Percentiles rank a stretch among this genome's conserved stretches.
phyloP scores from a whole-genome alignment of 2,329 filamentous ascomycete species.

The Neoarthrinium moseri region DNA sequence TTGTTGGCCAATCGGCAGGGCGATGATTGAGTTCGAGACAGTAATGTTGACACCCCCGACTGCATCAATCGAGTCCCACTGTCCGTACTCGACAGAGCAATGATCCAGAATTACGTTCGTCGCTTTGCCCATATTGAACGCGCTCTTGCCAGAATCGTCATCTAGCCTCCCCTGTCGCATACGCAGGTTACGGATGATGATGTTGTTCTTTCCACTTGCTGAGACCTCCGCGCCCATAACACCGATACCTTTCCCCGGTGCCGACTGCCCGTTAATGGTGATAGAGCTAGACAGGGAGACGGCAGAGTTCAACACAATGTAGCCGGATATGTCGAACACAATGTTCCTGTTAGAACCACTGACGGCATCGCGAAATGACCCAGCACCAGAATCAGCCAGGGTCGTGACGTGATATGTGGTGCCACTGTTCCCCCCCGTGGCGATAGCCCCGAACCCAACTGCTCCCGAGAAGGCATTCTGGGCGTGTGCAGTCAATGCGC shows the following conservation, averaged over 20 bases:
- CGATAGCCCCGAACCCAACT: slow-evolving; percentile 44
- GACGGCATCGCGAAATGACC: slow-evolving; percentile 47
- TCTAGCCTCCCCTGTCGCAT: slow-evolving; percentile 38
- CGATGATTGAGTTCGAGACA: slow-evolving; percentile 43
- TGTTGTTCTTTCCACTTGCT: slow-evolving; percentile 13
- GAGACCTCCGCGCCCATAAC: slow-evolving; percentile 30
- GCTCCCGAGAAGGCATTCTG: slow-evolving; percentile 43
- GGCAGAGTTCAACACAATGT: slow-evolving; percentile 40
- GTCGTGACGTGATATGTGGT: slow-evolving; percentile 42
- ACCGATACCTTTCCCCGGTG: slow-evolving; percentile 30
- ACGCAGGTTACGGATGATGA: slow-evolving; percentile 41
- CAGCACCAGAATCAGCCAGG: slow-evolving; percentile 40
- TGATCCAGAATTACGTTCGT: slow-evolving; percentile 45
- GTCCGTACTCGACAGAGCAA: slow-evolving; percentile 37
- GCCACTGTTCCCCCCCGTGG: slow-evolving; percentile 41
- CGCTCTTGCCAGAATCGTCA: slow-evolving; percentile 40
- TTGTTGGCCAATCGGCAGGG: slow-evolving; percentile 40
- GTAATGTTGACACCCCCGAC: slow-evolving; percentile 37
- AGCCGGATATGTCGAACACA: slow-evolving; percentile 42
- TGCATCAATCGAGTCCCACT: slow-evolving; percentile 40
- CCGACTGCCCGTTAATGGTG: slow-evolving; percentile 45
- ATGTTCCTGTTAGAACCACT: slow-evolving; percentile 40
- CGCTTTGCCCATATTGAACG: slow-evolving; percentile 39
- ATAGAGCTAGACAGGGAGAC: slow-evolving; percentile 39
- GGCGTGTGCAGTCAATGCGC: not conserved